Base-by-base conservation (phyloP, 2,329 filamentous ascomycete genomes). In the Diaporthe sp. region DNA sequence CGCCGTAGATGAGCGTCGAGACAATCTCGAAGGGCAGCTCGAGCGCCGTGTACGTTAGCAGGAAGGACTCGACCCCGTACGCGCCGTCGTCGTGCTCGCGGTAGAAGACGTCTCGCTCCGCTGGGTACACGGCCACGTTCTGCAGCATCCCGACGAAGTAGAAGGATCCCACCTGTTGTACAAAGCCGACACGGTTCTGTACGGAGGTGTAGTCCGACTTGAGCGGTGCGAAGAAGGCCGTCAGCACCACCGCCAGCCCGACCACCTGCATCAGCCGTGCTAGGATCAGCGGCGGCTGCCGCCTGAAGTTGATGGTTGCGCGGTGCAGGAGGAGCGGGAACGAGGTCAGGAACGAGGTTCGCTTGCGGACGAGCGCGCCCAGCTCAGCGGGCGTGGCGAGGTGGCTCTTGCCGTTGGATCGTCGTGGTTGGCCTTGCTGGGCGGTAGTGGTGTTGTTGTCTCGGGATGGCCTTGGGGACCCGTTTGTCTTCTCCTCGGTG, bases 131-230 rank as follows among this genome's bases (percentile, higher is more conserved):
- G 4, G 93, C 92, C 5, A 95, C 92, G 80, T 95, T 95, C 82
- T 95, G 93, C 17, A 95, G 87, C 93, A 95, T 95, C 39, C 94
- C 94, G 2, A 94, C 90, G 79, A 94, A 94, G 82, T 94, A 94
- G 49, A 94, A 90, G 0, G 93, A 92, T 1, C 91, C 90, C 42
- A 95, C 88, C 80, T 95, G 90, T 78, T 95, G 92, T 0, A 95
- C 85, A 78, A 95, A 93, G 0, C 94, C 94, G 79, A 95, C 89
- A 1, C 94, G 90, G 70, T 92, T 94, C 82, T 95, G 94, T 0
- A 96, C 88, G 2, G 90, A 90, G 72, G 88, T 90, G 84, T 93
- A 95, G 82, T 95, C 89, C 80, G 91, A 88, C 78, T 91, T 89
- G 4, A 95, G 82, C 0, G 94, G 94, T 0, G 94, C 90, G 80